Evolutionary conservation across 208 protist species (phyloP), one percentile per base, ranked within the genome.

Genomic region (Herpetomonas samuelpessoai): DNA sequence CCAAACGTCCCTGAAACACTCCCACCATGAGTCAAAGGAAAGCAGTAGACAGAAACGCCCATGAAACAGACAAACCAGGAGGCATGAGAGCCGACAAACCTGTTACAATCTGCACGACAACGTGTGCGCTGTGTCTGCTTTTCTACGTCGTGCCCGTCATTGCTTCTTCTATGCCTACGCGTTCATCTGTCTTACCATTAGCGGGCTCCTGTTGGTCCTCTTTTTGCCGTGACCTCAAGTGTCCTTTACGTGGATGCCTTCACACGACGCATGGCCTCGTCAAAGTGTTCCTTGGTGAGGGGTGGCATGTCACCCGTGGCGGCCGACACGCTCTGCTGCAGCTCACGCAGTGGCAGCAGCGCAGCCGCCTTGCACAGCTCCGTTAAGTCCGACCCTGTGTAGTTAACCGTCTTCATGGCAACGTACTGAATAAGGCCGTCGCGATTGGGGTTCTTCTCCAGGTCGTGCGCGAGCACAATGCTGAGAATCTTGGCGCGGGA

Each of bases 301-400:
- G 71, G 69, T 6, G 88, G 88, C 19, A 94, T 12, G n/a, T 73
- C 65, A 1, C 53, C 52, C 18, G 27, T n/a, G 3, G 26, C 56
- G 31, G 54, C 44, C 22, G 27, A 28, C 44, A 44, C 14, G 30
- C 21, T 66, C 41, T 50, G 56, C 35, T 75, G 41, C 60, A 92
- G 69, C 61, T 92, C 86, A 19, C 81, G 61, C 48, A 95, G 24
- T 21, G 85, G 83, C 65, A 92, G 81, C 46, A 93, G 55, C 1
- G 79, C 83, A 0, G 83, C 86, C 10, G 82, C 81, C 61, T 97
- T 96, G 79, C 92, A 97, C 51, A 98, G 74, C 68, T 97, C 95
- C 24, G 76, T 81, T 14, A 98, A 65, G 62, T 98, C 96, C 24
- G 92, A 96, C 28, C 96, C 96, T 24, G 91, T 96, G 58, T 94